Conservation (phyloP, 148 eudicot species). For the Rhododendron molle region DNA sequence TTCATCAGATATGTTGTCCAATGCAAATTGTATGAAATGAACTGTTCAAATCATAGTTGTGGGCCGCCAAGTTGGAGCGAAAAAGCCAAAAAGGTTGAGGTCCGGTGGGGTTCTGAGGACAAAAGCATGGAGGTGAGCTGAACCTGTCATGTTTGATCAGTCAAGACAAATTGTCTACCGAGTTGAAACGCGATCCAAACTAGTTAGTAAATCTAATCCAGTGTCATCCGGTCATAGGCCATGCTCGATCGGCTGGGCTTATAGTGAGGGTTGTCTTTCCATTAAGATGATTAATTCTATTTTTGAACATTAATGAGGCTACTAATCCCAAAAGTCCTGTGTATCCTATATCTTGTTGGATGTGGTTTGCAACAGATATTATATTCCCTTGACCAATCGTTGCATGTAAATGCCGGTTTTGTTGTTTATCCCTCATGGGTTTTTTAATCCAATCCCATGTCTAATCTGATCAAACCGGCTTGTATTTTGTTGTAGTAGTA, state of each 20-base stretch:
- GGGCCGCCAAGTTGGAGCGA: too few species aligned
- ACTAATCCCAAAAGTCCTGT: not conserved
- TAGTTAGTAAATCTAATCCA: not conserved
- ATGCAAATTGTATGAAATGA: not conserved
- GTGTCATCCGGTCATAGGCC: not conserved
- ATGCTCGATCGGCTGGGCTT: not conserved
- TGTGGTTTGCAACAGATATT: not conserved
- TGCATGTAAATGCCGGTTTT: not conserved
- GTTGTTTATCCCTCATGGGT: not conserved
- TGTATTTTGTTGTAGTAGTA: not conserved
- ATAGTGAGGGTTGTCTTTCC: not conserved
- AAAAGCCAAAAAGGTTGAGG: not conserved
- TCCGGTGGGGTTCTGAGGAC: too few species aligned
- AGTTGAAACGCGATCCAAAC: too few species aligned
- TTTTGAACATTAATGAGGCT: not conserved
- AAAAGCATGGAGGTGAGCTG: too few species aligned
- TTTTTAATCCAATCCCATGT: not conserved
- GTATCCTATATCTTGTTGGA: not conserved
- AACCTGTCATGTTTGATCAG: too few species aligned
- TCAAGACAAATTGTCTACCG: too few species aligned
- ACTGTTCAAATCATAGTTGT: not conserved
- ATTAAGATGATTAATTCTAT: not conserved
- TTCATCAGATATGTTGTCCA: not conserved
- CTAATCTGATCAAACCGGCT: not conserved
- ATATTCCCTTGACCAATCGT: not conserved